Base-by-base conservation (phyloP, 768 basidiomycete species). In the Agaricus sinodeliciosus region DNA sequence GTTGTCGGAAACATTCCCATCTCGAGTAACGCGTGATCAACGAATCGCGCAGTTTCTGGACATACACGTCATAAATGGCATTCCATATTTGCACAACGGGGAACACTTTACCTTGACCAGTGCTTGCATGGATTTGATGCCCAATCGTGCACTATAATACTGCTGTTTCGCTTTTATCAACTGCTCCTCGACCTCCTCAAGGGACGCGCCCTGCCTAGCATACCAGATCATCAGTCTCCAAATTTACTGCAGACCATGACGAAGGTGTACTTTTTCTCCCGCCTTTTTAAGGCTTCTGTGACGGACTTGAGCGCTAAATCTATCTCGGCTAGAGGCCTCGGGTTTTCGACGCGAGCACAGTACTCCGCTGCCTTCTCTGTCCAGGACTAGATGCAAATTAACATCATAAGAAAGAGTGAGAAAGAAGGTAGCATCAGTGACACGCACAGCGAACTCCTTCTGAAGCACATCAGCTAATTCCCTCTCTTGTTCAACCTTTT, bases 1-100 rank as follows among this genome's bases (percentile, higher is more conserved):
- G 87, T 9, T 82, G 77, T 48, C 94, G 81, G 74, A 94, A 94
- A 51, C 89, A 83, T 51, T 88, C 80, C 94, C 95, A 97, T 60
- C 80, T 81, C 15, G 71, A 65, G 50, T 86, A 67, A 18, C 94
- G 90, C 12, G 72, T 62, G 18, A 77, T 66, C 36, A 94, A 74
- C 0, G 92, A 87, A 4, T 74, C 64, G 58, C 75, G 80, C 44
- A 95, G 74, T 22, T 79, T 77, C 91, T 94, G 51, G 35, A 13
- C 9, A 39, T 6, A 37, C 28, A 43, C 18, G 19, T 26, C 15
- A 26, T 28, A 31, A 31, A 31, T 11, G 18, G 27, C 12, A 12
- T 51, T n/a, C 12, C 35, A 3, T 11, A 31, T 39, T 12, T 6
- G 11, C 43, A 12, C 16, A 19, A 40, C n/a, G 42, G 26, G n/a